Evolutionary conservation across 805 yeast genomes (phyloP).

Genomic region (Phaffomyces antillensis): DNA sequence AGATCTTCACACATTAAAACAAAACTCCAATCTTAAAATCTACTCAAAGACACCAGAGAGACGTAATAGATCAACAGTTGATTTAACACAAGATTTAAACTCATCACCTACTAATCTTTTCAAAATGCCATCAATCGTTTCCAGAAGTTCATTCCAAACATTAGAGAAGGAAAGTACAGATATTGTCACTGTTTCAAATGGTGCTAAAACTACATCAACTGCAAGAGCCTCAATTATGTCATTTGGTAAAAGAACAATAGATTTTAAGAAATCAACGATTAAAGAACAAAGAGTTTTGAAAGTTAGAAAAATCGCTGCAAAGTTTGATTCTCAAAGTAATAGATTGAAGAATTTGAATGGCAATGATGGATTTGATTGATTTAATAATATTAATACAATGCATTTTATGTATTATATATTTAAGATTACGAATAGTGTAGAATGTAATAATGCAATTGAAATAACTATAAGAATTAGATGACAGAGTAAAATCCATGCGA

Average conservation of each 20-base stretch:
- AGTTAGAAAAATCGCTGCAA: conserved; percentile 15
- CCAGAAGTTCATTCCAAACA: conserved; percentile 35
- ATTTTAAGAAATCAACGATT: conserved; percentile 5
- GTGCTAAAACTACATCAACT: conserved; percentile 49
- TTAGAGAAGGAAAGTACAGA: conserved; percentile 24
- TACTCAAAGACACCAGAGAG: conserved; percentile 25
- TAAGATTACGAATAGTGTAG: not conserved
- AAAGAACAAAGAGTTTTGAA: conserved; percentile 19
- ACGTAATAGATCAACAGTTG: conserved; percentile 11
- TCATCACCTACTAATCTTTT: conserved; percentile 18
- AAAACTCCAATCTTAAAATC: conserved; percentile 29
- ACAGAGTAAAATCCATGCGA: no score
- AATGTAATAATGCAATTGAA: not conserved
- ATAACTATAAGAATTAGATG: not conserved
- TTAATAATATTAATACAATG: not conserved
- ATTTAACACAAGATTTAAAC: conserved; percentile 12
- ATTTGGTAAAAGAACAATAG: conserved; percentile 30
- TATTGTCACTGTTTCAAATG: conserved; percentile 45
- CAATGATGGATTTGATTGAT: conserved; percentile 5
- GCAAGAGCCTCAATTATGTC: conserved; percentile 53
- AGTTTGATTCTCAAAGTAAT: conserved; percentile 1
- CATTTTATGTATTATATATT: not conserved
- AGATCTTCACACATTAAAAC: conserved; percentile 41
- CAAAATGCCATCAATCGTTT: conserved; percentile 34
- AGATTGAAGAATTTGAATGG: conserved; percentile 5